phyloP scores from a whole-genome alignment of 345 rosid genomes.

The Eucalyptus grandis region DNA sequence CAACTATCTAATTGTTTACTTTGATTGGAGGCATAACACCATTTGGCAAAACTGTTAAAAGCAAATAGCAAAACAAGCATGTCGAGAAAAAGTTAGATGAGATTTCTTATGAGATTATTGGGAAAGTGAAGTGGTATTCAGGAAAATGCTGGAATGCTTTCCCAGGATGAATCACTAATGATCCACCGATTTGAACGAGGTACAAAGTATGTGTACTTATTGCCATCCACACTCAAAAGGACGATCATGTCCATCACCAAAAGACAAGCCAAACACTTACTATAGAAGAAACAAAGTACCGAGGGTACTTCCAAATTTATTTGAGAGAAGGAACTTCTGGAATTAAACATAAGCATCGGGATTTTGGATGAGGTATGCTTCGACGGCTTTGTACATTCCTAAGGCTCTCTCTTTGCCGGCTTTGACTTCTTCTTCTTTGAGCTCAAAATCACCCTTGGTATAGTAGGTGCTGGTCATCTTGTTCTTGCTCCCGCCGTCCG shows the following conservation, averaged over 20 bases:
- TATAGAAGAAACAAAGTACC: neutral
- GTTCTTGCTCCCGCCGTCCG: slow-evolving; percentile 2
- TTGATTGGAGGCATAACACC: neutral
- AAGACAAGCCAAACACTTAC: neutral
- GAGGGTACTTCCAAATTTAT: neutral
- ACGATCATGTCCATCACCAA: neutral
- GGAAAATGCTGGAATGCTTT: neutral
- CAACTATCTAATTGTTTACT: neutral
- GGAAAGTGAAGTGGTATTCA: neutral
- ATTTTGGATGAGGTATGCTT: slow-evolving; percentile 17
- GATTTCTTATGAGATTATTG: neutral
- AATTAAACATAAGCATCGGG: slow-evolving; percentile 7
- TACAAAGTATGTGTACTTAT: neutral
- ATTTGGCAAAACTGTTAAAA: neutral
- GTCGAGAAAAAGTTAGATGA: neutral
- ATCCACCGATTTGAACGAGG: neutral
- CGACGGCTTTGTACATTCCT: slow-evolving; percentile 15
- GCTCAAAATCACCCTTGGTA: neutral
- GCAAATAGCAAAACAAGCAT: neutral
- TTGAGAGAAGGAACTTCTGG: neutral
- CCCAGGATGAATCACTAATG: neutral
- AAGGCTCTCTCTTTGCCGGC: slow-evolving; percentile 8
- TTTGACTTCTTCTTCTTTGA: slow-evolving; percentile 17
- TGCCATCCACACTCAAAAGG: neutral
- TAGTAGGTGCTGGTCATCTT: slow-evolving; percentile 3